Base-by-base conservation (phyloP, 2,329 filamentous ascomycete species). In the Trichophyton simii region DNA sequence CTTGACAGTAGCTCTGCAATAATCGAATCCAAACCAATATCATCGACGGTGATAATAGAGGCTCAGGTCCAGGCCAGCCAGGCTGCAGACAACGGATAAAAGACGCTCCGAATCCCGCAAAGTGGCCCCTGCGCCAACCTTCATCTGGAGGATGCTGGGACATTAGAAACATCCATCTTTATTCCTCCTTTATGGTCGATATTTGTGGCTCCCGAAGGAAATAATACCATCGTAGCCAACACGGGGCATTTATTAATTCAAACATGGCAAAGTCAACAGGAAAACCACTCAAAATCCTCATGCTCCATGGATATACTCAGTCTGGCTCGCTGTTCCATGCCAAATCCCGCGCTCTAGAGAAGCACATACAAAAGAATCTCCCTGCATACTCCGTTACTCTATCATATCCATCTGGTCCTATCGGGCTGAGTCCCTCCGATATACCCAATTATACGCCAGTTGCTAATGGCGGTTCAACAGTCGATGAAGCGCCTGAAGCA, bases 221-320 rank as follows among this genome's bases (percentile, higher is more conserved):
- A 55, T 20, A 55, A 34, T 36, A 55, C 28, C 25, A n/a, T 1
- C 13, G 3, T n/a, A 55, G 8, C 34, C 7, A n/a, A 3, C 8
- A 3, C 8, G 15, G n/a, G 9, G 5, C 31, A 9, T 4, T 28
- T 7, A 34, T 28, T 11, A 1, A 8, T 28, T 36, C 1, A 18
- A 13, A 20, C 15, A 63, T 63, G 61, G 58, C 61, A 20, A 60
- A 58, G 22, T 58, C 59, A 41, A 59, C 58, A 4, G 42, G 58
- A 59, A 46, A 42, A 36, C 72, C 73, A 6, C 72, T 79, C 61
- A 89, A 85, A 73, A 85, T 91, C 65, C 78, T 91, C 52, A 89
- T 91, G 87, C 80, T 91, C 31, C 88, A 91, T 69, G 88, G 92
- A 74, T 96, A 86, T 82, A 96, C 92, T 6, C 92, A 97, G 79